These are phyloP conservation scores for Leucogyrophana mollusca DNA, from an alignment of 768 basidiomycete species.

Conservation along the genomic window DNA sequence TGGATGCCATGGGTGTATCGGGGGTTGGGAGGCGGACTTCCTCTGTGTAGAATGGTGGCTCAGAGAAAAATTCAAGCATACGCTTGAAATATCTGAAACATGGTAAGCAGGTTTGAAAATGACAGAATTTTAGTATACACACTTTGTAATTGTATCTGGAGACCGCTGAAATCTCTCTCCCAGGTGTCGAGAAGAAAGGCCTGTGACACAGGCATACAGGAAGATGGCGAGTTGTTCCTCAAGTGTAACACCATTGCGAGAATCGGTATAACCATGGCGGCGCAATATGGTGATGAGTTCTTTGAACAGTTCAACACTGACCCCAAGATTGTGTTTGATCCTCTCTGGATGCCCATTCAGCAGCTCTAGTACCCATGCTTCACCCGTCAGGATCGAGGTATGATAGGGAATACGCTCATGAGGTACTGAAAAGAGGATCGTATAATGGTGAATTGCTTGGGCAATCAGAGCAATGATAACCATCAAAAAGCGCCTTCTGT, in stretches of 20 bases:
- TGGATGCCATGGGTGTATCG: neutral
- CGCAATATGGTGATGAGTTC: slow-evolving; percentile 3
- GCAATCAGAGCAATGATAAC: too few relatives aligned
- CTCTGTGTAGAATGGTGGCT: neutral
- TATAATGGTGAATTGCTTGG: too few relatives aligned
- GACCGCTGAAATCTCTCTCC: slow-evolving; percentile 11
- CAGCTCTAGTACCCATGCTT: slow-evolving; percentile 20
- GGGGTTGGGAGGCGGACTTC: neutral
- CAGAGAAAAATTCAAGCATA: slow-evolving; percentile 3
- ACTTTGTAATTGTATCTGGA: neutral
- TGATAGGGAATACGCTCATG: slow-evolving; percentile 10
- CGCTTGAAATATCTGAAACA: slow-evolving; percentile 10
- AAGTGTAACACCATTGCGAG: slow-evolving; percentile 1
- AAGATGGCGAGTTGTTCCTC: slow-evolving; percentile 14
- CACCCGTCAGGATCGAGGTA: slow-evolving; percentile 20
- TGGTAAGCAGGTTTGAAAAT: too few relatives aligned
- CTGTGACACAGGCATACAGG: slow-evolving; percentile 10
- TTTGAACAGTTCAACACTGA: slow-evolving; percentile 18
- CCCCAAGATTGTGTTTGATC: slow-evolving; percentile 17
- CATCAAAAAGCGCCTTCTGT: too few relatives aligned
- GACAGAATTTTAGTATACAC: too few relatives aligned
- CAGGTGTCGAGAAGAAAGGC: slow-evolving; percentile 5
- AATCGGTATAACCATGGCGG: neutral
- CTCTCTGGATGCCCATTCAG: slow-evolving; percentile 18
- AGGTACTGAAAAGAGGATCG: too few relatives aligned